phyloP scores from a whole-genome alignment of 257 asterid species.

The Rauvolfia tetraphylla region DNA sequence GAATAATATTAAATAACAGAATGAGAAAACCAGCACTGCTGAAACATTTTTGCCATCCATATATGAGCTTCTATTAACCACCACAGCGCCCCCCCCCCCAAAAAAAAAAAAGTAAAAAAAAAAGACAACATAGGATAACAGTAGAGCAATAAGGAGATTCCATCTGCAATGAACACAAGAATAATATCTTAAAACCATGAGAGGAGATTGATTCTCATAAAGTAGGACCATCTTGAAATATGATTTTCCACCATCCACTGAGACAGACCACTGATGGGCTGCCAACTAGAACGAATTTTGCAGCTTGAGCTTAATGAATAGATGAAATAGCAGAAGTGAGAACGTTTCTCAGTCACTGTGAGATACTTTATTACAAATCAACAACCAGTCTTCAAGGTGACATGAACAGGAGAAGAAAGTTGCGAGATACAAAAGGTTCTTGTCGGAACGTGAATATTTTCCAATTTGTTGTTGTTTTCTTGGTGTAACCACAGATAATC shows the following conservation, averaged over 20 bases:
- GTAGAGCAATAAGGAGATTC: background rate
- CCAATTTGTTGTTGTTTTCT: background rate
- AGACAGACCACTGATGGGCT: background rate
- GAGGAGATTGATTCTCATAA: background rate
- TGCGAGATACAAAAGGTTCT: background rate
- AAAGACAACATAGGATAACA: background rate
- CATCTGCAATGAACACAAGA: background rate
- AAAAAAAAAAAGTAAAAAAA: too few species aligned
- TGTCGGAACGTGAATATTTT: background rate
- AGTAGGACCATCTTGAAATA: background rate
- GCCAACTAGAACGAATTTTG: background rate
- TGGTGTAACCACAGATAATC: background rate
- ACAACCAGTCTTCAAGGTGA: background rate
- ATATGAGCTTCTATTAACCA: background rate
- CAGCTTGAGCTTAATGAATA: background rate
- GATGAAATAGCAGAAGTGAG: background rate
- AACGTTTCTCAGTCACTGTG: background rate
- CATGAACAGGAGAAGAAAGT: background rate
- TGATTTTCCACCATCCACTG: background rate
- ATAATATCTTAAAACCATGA: conserved; percentile 1
- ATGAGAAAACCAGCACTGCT: background rate
- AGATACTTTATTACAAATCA: background rate
- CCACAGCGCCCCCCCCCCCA: too few species aligned
- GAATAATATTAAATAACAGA: background rate
- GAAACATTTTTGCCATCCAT: background rate